Base-by-base conservation (phyloP, 371 early-diverging fungal genomes). In the Syncephalastrum contaminatum region DNA sequence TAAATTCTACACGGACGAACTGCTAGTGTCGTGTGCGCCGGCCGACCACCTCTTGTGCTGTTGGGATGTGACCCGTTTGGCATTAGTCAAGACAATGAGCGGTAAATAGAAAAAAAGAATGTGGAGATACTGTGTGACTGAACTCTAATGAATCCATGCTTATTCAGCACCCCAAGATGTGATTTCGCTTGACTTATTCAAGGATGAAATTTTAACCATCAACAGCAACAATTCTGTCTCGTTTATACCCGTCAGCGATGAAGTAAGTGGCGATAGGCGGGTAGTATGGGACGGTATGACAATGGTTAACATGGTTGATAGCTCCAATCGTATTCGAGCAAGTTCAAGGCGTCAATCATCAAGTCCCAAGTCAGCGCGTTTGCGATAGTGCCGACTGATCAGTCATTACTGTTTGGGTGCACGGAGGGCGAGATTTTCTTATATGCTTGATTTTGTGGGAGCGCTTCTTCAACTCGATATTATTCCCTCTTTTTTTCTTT, bases 171-270 rank as follows among this genome's bases (percentile, higher is more conserved):
- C 47, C 8, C 66, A 63, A 53, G 84, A 83, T 54, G 72, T 83
- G 43, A 59, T 78, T 12, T 68, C 84, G 0, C 54, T 83, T 21
- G 75, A 83, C 60, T 58, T 81, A 19, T 83, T 76, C 63, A 83
- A 83, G 60, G 85, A 86, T 48, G 84, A 84, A 60, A 77, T 84
- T 24, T 64, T 86, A 21, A 82, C 87, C 0, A 80, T 86, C 56
- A 83, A 84, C 49, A 68, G 66, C 45, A 86, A 76, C 67, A 86
- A 84, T 42, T 82, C 82, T 0, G 80, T 86, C 0, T 80, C 86
- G 2, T 86, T 86, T 64, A 83, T 77, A 50, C 85, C 86, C 1
- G 74, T 86, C 51, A 84, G 83, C 54, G 86, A 86, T 51, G 83
- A 86, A 53, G 86, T 86, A 77, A 61, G 80, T 48, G 6, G 27